Evolutionary conservation across 495 filamentous ascomycete genomes (phyloP), one percentile per base, ranked within the genome.

Genomic region (Hyphodiscus hymeniophilus): DNA sequence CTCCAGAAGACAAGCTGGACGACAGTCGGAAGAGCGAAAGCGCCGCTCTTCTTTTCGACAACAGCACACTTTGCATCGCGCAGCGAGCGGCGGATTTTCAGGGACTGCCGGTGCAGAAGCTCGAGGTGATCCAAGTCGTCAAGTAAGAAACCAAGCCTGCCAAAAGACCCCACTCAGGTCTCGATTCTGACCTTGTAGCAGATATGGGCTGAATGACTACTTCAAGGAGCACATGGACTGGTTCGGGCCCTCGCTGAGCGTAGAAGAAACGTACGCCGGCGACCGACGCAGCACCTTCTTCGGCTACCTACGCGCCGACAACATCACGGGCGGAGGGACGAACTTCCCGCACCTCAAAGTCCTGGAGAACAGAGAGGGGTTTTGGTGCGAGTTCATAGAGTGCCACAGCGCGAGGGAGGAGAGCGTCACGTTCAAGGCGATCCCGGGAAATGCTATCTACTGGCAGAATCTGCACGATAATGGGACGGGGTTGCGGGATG

Each of bases 391-490:
- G n/a, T 56, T 47, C 39, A 28, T 56, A 26, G 53, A 56, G 30
- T 56, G 53, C 42, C 48, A 56, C 35, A 48, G 51, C 48, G 23
- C 34, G 36, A 47, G 30, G 28, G 71, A 73, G 20, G 69, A 73
- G 23, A 82, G 84, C 0, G 66, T 84, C 3, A 85, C 80, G 35
- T 85, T 87, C 55, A 74, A 74, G 51, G 77, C 82, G 0, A 64
- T 82, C 6, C 72, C 75, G 56, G 83, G 84, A 17, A 85, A 82
- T 65, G 84, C 82, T 4, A 73, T 89, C 13, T 89, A 80, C 58
- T 89, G 85, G 84, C 75, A 78, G 67, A 89, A 89, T 65, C 57
- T 89, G 50, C 54, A 70, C 15, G 60, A 69, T 3, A 74, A 81
- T 66, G 82, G 84, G 36, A 65, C 59, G 5, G 82, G 81, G 22